Conservation (phyloP, 768 basidiomycete genomes). For the Russula griseocarnosa region DNA sequence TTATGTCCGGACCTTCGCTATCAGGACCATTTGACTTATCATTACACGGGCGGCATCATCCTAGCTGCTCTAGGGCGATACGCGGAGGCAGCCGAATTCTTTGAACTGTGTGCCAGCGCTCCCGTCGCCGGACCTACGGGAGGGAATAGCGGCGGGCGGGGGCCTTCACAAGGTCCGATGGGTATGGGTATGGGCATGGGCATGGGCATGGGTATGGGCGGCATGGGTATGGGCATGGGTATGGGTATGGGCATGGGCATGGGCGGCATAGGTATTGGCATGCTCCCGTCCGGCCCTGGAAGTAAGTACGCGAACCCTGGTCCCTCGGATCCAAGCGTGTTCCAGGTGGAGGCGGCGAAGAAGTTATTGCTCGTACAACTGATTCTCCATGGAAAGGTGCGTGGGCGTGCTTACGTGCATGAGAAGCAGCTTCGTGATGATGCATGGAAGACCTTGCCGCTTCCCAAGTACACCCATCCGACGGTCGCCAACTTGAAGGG, state of each 20-base stretch:
- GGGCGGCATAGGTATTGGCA: constrained; percentile 16
- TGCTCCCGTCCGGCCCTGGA: constrained; percentile 17
- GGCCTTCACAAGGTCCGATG: constrained; percentile 16
- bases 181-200: constrained; percentile 14
- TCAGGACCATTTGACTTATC: constrained; percentile 79
- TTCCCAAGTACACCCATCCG: constrained; percentile 73
- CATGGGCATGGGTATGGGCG: constrained; percentile 22
- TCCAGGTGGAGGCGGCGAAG: constrained; percentile 86
- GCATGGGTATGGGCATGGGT: constrained; percentile 1
- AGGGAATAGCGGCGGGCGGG: background rate
- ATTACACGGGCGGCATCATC: constrained; percentile 76
- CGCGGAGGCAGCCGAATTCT: constrained; percentile 66
- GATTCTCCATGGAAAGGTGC: constrained; percentile 69
- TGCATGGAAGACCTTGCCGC: constrained; percentile 38
- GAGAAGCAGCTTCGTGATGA: background rate
- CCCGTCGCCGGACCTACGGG: constrained; percentile 29
- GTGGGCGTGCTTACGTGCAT: constrained; percentile 18
- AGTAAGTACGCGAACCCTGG: constrained; percentile 5
- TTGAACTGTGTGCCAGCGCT: constrained; percentile 69
- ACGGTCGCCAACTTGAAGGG: constrained; percentile 60
- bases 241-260: constrained; percentile 13
- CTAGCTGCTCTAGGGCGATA: constrained; percentile 60
- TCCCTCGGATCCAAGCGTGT: constrained; percentile 48
- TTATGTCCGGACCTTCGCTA: constrained; percentile 62
- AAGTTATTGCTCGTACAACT: constrained; percentile 77